Evolutionary conservation across 2,329 filamentous ascomycete species (phyloP).

Genomic region (Colletotrichum phormii): DNA sequence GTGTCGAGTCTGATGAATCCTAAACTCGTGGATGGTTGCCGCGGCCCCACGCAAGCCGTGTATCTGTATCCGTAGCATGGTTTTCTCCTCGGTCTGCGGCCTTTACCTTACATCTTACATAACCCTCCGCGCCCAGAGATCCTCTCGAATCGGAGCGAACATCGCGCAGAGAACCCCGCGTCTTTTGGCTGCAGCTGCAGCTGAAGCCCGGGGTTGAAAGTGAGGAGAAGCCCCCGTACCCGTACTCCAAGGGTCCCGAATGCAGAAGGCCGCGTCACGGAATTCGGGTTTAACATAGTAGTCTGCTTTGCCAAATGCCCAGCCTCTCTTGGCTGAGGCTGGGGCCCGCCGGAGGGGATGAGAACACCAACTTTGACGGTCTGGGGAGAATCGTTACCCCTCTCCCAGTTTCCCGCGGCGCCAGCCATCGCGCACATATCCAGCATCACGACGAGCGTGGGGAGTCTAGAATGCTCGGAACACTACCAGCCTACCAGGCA

Average conservation of each 20-base stretch:
- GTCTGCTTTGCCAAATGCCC: background rate
- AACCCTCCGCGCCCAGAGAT: background rate
- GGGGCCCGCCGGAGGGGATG: background rate
- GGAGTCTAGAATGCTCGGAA: background rate
- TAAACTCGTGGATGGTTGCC: background rate
- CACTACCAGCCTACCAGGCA: background rate
- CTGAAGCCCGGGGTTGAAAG: background rate
- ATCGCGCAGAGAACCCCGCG: constrained; percentile 4
- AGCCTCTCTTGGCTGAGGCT: background rate
- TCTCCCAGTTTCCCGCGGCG: background rate
- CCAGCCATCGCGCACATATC: background rate
- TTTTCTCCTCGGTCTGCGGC: background rate
- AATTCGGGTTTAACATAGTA: background rate
- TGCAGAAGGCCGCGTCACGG: constrained; percentile 12
- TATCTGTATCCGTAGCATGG: background rate
- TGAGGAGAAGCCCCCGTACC: background rate
- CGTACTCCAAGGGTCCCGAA: background rate
- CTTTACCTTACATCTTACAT: background rate
- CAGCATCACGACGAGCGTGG: background rate
- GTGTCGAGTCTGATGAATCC: no score
- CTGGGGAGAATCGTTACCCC: background rate
- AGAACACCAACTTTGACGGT: background rate
- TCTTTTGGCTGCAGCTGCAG: background rate
- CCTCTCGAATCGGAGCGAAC: background rate
- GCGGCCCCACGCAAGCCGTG: background rate